Evolutionary conservation across 768 basidiomycete genomes (phyloP).

Genomic region (Serendipita sp.): DNA sequence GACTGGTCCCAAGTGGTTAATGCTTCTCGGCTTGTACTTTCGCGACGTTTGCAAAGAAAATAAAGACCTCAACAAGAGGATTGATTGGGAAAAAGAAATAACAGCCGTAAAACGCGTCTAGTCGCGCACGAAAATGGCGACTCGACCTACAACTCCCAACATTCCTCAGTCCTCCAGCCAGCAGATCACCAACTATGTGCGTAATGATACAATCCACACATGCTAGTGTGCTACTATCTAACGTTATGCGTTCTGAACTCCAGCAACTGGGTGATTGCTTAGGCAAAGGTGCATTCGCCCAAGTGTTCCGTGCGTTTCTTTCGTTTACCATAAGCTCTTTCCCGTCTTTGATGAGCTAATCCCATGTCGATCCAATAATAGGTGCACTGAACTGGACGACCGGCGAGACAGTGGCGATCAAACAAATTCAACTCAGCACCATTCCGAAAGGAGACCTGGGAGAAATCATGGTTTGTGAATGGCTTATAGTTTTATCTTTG

Average conservation of each 20-base stretch:
- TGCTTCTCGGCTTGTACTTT: not conserved
- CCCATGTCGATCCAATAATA: slow-evolving; percentile 19
- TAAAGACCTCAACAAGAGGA: too few relatives aligned
- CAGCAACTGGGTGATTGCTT: slow-evolving; percentile 93
- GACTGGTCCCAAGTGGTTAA: not conserved
- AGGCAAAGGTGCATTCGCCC: slow-evolving; percentile 95
- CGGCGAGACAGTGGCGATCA: slow-evolving; percentile 96
- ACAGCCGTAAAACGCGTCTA: too few relatives aligned
- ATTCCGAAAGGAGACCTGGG: slow-evolving; percentile 87
- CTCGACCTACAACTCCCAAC: not conserved
- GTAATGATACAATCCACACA: not conserved
- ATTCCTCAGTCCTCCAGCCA: not conserved
- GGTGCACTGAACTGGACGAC: slow-evolving; percentile 90
- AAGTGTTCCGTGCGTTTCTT: slow-evolving; percentile 67
- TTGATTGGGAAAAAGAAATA: too few relatives aligned
- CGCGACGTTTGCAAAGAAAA: not conserved
- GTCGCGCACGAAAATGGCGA: not conserved
- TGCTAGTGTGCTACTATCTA: not conserved
- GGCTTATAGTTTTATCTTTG: slow-evolving; percentile 13
- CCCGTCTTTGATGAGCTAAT: not conserved
- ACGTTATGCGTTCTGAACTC: not conserved
- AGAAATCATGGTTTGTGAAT: slow-evolving; percentile 77
- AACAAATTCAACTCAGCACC: slow-evolving; percentile 89
- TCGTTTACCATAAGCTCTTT: not conserved
- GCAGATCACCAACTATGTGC: slow-evolving; percentile 10